phyloP scores from a whole-genome alignment of 2,329 filamentous ascomycete species.

The Dactylonectria macrodidyma region DNA sequence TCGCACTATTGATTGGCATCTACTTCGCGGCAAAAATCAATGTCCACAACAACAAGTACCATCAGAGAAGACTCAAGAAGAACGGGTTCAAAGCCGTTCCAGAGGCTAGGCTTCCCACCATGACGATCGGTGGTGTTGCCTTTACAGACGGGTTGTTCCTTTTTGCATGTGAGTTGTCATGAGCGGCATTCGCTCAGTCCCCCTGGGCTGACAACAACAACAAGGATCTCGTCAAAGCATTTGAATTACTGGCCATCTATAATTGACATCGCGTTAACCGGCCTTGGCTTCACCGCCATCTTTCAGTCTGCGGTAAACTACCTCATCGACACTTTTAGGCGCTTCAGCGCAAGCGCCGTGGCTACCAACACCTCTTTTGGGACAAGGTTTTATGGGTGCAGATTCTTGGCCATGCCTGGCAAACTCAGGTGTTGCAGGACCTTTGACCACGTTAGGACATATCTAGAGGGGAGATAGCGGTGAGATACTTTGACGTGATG shows the following conservation, averaged over 20 bases:
- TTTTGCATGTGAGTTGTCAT: conserved; percentile 14
- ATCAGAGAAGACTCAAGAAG: conserved; percentile 63
- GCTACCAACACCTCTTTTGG: conserved; percentile 16
- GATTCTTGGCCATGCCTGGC: no score
- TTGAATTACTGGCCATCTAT: conserved; percentile 14
- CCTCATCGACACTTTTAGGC: conserved; percentile 21
- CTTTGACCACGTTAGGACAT: no score
- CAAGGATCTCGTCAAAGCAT: neutral
- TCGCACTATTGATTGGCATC: conserved; percentile 71
- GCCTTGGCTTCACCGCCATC: conserved; percentile 23
- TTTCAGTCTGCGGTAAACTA: conserved; percentile 21
- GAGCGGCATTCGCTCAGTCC: no score
- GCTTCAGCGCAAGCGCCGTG: conserved; percentile 14
- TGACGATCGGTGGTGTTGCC: conserved; percentile 59
- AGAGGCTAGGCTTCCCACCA: conserved; percentile 59
- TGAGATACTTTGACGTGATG: no score
- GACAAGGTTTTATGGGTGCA: neutral
- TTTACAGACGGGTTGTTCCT: conserved; percentile 59
- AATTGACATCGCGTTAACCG: conserved; percentile 8
- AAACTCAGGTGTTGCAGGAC: no score
- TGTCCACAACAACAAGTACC: conserved; percentile 71
- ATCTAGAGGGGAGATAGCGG: no score
- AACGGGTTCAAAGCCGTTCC: conserved; percentile 51
- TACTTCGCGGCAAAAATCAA: conserved; percentile 68
- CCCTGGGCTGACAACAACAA: neutral